Percentiles rank a stretch among this genome's conserved stretches.
These are phyloP conservation scores for Scortechinia acanthostroma DNA, from an alignment of 2,329 filamentous ascomycete genomes.

Conservation along the genomic window DNA sequence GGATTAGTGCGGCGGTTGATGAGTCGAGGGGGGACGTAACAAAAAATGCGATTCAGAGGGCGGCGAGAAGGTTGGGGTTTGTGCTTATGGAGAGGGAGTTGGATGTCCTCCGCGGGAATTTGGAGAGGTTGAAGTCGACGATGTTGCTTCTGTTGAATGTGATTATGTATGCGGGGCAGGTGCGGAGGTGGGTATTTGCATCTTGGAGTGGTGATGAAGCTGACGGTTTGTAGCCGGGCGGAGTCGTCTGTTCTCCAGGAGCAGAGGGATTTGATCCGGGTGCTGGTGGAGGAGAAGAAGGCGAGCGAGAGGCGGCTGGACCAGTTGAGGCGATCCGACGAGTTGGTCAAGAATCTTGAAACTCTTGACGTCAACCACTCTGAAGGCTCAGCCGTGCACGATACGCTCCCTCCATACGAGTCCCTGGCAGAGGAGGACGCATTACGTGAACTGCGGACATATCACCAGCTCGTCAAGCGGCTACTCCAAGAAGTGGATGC, in stretches of 20 bases:
- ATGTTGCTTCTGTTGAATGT: constrained; percentile 19
- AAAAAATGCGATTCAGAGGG: background rate
- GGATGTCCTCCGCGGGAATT: constrained; percentile 13
- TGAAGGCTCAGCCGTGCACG: background rate
- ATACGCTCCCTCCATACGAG: background rate
- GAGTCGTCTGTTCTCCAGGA: background rate
- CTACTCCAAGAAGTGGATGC: background rate
- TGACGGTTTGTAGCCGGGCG: background rate
- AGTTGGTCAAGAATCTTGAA: background rate
- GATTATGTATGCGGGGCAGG: constrained; percentile 15
- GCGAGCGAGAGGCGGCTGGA: background rate
- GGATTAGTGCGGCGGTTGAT: constrained; percentile 10
- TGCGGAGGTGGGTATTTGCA: background rate
- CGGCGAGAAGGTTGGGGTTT: constrained; percentile 9
- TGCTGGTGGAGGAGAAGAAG: background rate
- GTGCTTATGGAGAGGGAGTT: constrained; percentile 12
- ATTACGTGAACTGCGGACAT: too few relatives aligned
- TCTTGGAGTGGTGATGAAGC: background rate
- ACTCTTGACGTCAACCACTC: background rate
- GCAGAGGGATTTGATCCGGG: background rate
- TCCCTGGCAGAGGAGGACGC: background rate
- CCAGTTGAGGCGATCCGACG: background rate
- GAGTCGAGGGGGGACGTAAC: constrained; percentile 6
- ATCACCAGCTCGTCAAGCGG: background rate
- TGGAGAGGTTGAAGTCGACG: constrained; percentile 19